Percentiles rank a stretch among this genome's conserved stretches.
Evolutionary conservation across 169 alveolate genomes (phyloP).

Genomic region (Plasmodium knowlesi): DNA sequence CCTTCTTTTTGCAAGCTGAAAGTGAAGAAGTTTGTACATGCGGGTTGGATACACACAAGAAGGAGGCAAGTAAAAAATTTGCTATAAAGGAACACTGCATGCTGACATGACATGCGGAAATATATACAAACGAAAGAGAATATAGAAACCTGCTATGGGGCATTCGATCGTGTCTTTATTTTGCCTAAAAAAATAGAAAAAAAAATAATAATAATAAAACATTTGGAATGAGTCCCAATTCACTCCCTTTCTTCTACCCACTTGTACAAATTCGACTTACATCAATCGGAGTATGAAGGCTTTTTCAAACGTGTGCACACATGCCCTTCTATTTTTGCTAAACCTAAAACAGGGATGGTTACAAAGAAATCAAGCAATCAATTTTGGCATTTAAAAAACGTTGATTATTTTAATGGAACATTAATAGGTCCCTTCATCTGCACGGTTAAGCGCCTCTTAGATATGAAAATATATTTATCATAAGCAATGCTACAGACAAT

Average conservation of each 20-base stretch:
- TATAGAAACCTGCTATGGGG: slow-evolving; percentile 81
- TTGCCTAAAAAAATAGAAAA: slow-evolving; percentile 21
- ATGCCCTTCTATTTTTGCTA: slow-evolving; percentile 79
- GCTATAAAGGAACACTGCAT: not conserved
- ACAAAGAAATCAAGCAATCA: not conserved
- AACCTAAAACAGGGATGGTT: slow-evolving; percentile 45
- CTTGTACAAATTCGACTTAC: slow-evolving; percentile 47
- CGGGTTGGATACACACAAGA: not conserved
- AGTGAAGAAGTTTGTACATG: not conserved
- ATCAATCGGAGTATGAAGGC: slow-evolving; percentile 75
- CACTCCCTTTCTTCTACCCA: not conserved
- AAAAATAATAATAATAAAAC: not conserved
- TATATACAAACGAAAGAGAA: not conserved
- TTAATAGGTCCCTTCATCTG: not conserved
- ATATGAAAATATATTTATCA: not conserved
- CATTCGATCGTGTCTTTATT: slow-evolving; percentile 77
- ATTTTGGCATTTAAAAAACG: not conserved
- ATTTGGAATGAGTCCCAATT: not conserved
- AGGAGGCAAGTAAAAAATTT: not conserved
- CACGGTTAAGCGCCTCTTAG: not conserved
- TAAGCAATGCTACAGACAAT: not conserved
- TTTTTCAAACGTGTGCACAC: slow-evolving; percentile 84
- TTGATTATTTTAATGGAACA: not conserved
- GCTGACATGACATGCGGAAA: not conserved
- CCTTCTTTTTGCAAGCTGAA: slow-evolving; percentile 84